A percentile compares a stretch with the other conserved stretches of the same genome.
Conservation (phyloP, 371 early-diverging fungal genomes). For the Conidiobolus incongruus region DNA sequence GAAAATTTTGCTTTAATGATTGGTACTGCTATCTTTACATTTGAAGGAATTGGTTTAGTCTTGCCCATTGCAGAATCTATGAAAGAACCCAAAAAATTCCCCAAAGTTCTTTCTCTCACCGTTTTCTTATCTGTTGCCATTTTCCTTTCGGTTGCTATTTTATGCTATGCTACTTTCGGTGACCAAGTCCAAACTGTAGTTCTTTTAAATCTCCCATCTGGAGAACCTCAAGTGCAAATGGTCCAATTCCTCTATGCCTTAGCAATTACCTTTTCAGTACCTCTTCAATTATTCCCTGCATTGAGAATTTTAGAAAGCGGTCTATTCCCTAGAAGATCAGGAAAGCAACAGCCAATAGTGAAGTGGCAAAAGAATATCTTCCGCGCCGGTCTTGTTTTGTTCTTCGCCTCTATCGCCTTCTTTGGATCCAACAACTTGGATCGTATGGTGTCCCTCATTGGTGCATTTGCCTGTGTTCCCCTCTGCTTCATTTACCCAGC, state of each 20-base stretch:
- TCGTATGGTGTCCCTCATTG: slow-evolving; percentile 64
- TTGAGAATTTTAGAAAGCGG: slow-evolving; percentile 66
- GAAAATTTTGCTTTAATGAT: slow-evolving; percentile 51
- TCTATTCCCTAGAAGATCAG: slow-evolving; percentile 30
- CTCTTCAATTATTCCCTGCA: slow-evolving; percentile 61
- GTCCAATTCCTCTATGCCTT: slow-evolving; percentile 59
- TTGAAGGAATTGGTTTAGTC: slow-evolving; percentile 74
- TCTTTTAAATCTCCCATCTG: slow-evolving; percentile 47
- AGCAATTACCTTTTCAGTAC: slow-evolving; percentile 69
- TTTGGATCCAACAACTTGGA: slow-evolving; percentile 49
- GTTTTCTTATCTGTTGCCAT: slow-evolving; percentile 39
- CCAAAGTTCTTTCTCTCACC: slow-evolving; percentile 32
- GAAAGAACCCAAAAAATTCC: slow-evolving; percentile 61
- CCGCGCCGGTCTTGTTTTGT: slow-evolving; percentile 30
- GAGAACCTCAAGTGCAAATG: slow-evolving; percentile 27
- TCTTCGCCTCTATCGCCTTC: slow-evolving; percentile 46
- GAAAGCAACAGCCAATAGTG: slow-evolving; percentile 33
- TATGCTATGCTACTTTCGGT: slow-evolving; percentile 65
- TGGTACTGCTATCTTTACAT: slow-evolving; percentile 77
- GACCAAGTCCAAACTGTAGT: slow-evolving; percentile 52
- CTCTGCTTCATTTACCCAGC: slow-evolving; percentile 64
- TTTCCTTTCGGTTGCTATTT: slow-evolving; percentile 47
- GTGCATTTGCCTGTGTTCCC: slow-evolving; percentile 44
- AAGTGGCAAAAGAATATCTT: slow-evolving; percentile 82
- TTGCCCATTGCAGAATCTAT: slow-evolving; percentile 48